Base-by-base conservation (phyloP, 2,329 filamentous ascomycete genomes). In the Alternaria brassicae region DNA sequence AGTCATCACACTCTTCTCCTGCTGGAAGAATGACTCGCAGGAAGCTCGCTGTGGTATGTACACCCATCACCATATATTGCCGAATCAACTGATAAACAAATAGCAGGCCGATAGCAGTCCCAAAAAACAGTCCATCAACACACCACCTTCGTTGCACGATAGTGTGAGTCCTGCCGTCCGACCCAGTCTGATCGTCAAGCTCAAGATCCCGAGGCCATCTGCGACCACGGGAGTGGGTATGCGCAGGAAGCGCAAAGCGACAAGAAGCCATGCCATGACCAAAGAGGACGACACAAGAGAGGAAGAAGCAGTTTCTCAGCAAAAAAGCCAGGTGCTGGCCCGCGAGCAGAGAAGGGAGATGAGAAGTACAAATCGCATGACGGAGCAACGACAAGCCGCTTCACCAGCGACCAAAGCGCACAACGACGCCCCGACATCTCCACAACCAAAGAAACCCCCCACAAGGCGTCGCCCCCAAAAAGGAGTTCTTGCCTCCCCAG, bases 151-250 rank as follows among this genome's bases (percentile, higher is more conserved):
- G 3, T 12, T 23, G 25, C 15, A 17, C 25, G 41, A 28, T 7
- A 28, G 23, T 8, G 23, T 12, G n/a, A 44, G 12, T 27, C 25
- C 15, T 9, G 30, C n/a, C 19, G 3, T 17, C 6, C 15, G 1
- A 8, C 21, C 21, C 25, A 45, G 51, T 27, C 51, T 53, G 10
- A 21, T 53, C 12, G 51, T 45, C n/a, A 53, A 36, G 4, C 51
- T 53, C 40, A 53, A 37, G 30, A 32, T 12, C 21, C 19, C 7
- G 6, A 23, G 6, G 21, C 17, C 30, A n/a, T 34, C 28, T 34
- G 13, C 13, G 44, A 21, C 19, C 3, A 19, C 10, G 3, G 12
- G 15, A 7, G 5, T 23, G 5, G 12, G 23, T 23, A 40, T 6
- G 19, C 19, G 12, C 12, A 6, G 37, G 19, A 40, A 21, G 37